A percentile compares a stretch with the other conserved stretches of the same genome.
phyloP scores from a whole-genome alignment of 805 yeast species.

The Kurtzmaniella cleridarum region DNA sequence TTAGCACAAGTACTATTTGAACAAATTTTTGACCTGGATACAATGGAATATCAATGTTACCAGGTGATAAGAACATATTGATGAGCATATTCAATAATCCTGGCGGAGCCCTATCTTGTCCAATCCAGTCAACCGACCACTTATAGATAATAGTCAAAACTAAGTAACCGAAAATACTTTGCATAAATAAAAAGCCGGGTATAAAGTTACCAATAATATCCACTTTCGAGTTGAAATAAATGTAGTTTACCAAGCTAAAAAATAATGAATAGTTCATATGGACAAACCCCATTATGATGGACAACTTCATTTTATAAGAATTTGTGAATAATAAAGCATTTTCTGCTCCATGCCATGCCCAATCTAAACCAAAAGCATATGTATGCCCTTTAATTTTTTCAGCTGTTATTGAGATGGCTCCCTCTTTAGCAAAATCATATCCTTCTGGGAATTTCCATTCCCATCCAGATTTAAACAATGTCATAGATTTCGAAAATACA shows the following conservation, averaged over 20 bases:
- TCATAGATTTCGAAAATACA: slow-evolving; percentile 64
- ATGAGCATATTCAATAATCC: slow-evolving; percentile 70
- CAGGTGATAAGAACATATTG: slow-evolving; percentile 72
- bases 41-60: slow-evolving; percentile 57
- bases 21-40: slow-evolving; percentile 61
- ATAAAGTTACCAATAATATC: slow-evolving; percentile 70
- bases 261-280: slow-evolving; percentile 71
- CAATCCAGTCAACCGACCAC: slow-evolving; percentile 71
- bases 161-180: slow-evolving; percentile 68
- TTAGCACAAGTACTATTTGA: slow-evolving; percentile 50
- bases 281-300: slow-evolving; percentile 67
- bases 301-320: slow-evolving; percentile 73
- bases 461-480: slow-evolving; percentile 68
- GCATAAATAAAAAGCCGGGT: slow-evolving; percentile 73
- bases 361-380: slow-evolving; percentile 62
- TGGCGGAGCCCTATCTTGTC: slow-evolving; percentile 59
- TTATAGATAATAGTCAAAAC: slow-evolving; percentile 64
- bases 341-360: slow-evolving; percentile 79
- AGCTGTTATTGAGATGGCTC: slow-evolving; percentile 41
- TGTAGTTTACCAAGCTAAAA: slow-evolving; percentile 61
- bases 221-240: slow-evolving; percentile 51
- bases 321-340: slow-evolving; percentile 64
- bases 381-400: slow-evolving; percentile 38
- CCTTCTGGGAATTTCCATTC: slow-evolving; percentile 54
- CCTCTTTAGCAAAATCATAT: slow-evolving; percentile 22